phyloP scores from a whole-genome alignment of 2,329 filamentous ascomycete genomes.

The Diaporthe batatas region DNA sequence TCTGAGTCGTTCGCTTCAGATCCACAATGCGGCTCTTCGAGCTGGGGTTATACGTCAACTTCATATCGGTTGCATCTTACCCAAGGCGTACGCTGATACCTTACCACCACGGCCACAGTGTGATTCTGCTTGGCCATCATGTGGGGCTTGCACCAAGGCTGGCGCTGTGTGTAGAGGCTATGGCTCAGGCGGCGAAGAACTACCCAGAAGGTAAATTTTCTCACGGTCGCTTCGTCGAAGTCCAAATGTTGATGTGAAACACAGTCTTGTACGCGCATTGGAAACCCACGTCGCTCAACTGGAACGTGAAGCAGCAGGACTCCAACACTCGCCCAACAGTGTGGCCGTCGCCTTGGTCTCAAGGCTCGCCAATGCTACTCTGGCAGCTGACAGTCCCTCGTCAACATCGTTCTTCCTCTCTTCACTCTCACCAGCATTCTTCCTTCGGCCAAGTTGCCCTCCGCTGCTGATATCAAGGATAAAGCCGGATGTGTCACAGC shows the following conservation, averaged over 20 bases:
- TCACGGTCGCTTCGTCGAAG: neutral
- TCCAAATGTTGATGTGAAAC: neutral
- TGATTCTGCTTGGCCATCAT: slow-evolving; percentile 30
- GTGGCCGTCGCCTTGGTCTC: slow-evolving; percentile 33
- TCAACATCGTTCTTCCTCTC: slow-evolving; percentile 26
- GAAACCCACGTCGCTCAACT: slow-evolving; percentile 29
- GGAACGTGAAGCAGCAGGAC: slow-evolving; percentile 29
- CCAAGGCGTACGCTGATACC: neutral
- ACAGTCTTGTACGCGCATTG: slow-evolving; percentile 28
- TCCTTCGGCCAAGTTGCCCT: slow-evolving; percentile 34
- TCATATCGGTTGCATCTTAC: neutral
- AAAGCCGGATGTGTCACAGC: slow-evolving; percentile 19
- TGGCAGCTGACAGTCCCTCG: slow-evolving; percentile 7
- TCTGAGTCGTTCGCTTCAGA: neutral
- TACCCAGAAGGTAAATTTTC: slow-evolving; percentile 24
- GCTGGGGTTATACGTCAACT: neutral
- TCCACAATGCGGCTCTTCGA: slow-evolving; percentile 23
- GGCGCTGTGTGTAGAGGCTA: slow-evolving; percentile 34
- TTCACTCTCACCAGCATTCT: slow-evolving; percentile 21
- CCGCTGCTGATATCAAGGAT: slow-evolving; percentile 28
- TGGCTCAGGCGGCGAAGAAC: slow-evolving; percentile 25
- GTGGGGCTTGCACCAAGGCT: slow-evolving; percentile 30
- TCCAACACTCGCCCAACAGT: slow-evolving; percentile 32
- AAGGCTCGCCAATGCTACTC: slow-evolving; percentile 24
- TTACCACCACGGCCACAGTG: slow-evolving; percentile 11